These are phyloP conservation scores for Claviceps lovelessii DNA, from an alignment of 2,329 filamentous ascomycete species.

Conservation along the genomic window DNA sequence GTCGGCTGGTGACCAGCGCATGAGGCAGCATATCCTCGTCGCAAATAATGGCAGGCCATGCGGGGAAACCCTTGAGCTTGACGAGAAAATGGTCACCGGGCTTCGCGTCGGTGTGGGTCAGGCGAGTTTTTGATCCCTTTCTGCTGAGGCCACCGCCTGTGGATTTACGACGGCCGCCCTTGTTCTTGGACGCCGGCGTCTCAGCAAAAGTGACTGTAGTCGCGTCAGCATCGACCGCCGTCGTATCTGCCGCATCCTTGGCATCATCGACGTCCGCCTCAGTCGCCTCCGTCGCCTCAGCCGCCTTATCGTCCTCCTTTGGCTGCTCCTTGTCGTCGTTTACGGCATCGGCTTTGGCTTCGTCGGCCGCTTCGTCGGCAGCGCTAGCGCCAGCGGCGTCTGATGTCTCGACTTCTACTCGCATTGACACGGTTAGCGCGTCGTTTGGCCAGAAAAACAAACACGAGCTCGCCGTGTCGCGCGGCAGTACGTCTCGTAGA, in stretches of 20 bases:
- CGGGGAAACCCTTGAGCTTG: slow-evolving; percentile 84
- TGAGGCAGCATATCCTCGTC: slow-evolving; percentile 88
- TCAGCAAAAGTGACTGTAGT: slow-evolving; percentile 14
- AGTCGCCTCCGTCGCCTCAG: slow-evolving; percentile 13
- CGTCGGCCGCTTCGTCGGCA: not conserved
- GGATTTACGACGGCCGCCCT: slow-evolving; percentile 65
- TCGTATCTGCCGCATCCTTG: slow-evolving; percentile 17
- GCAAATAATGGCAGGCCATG: slow-evolving; percentile 88
- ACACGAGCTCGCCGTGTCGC: not conserved
- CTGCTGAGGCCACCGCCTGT: slow-evolving; percentile 61
- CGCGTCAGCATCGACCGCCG: slow-evolving; percentile 5
- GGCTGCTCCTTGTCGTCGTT: slow-evolving; percentile 14
- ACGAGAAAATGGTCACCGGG: slow-evolving; percentile 87
- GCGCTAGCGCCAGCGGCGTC: slow-evolving; percentile 14
- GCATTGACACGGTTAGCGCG: not conserved
- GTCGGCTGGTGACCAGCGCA: slow-evolving; percentile 60
- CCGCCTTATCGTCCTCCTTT: slow-evolving; percentile 12
- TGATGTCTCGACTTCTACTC: slow-evolving; percentile 11
- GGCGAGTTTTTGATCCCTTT: slow-evolving; percentile 64
- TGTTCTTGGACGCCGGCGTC: slow-evolving; percentile 20
- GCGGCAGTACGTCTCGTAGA: not conserved
- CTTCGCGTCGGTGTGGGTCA: slow-evolving; percentile 63
- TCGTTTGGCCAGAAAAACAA: not conserved
- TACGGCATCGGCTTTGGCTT: slow-evolving; percentile 10
- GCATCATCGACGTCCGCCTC: slow-evolving; percentile 47